These are phyloP conservation scores for Puya raimondii DNA, from an alignment of 176 grass and related monocot genomes.

Conservation along the genomic window DNA sequence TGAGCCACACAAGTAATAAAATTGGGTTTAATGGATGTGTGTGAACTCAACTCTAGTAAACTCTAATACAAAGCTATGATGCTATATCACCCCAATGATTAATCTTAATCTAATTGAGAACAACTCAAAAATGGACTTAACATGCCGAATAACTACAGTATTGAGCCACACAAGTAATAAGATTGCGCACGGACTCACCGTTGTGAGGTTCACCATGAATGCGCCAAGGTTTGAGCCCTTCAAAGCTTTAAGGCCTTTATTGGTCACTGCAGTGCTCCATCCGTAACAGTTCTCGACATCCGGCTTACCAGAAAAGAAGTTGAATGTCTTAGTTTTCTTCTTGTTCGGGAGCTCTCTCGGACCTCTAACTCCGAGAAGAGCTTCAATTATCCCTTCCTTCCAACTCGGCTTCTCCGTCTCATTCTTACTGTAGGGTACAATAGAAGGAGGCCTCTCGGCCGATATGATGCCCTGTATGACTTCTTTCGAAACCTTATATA, in stretches of 20 bases:
- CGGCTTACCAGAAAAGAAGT: constrained; percentile 55
- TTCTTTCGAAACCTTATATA: constrained; percentile 32
- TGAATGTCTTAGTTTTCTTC: constrained; percentile 78
- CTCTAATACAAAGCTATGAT: no score
- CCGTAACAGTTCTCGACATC: constrained; percentile 86
- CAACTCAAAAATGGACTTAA: no score
- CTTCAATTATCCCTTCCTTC: constrained; percentile 39
- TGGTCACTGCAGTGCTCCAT: constrained; percentile 69
- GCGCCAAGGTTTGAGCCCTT: constrained; percentile 39
- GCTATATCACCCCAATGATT: no score
- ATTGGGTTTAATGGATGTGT: no score
- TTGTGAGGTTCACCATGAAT: constrained; percentile 88
- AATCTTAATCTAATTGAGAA: no score
- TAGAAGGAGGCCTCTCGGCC: constrained; percentile 27
- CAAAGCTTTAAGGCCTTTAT: constrained; percentile 43
- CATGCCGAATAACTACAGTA: no score
- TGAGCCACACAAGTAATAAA: no score
- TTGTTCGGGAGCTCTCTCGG: constrained; percentile 32
- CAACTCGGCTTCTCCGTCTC: constrained; percentile 28
- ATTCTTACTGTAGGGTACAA: constrained; percentile 32
- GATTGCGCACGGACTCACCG: constrained; percentile 23
- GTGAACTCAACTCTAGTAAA: no score
- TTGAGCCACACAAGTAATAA: no score
- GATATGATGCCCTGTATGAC: constrained; percentile 28
- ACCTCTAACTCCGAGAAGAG: constrained; percentile 33